Percentiles rank a stretch among this genome's conserved stretches.
Evolutionary conservation across 148 eudicot species (phyloP).

Genomic region (Fallopia convolvulus): DNA sequence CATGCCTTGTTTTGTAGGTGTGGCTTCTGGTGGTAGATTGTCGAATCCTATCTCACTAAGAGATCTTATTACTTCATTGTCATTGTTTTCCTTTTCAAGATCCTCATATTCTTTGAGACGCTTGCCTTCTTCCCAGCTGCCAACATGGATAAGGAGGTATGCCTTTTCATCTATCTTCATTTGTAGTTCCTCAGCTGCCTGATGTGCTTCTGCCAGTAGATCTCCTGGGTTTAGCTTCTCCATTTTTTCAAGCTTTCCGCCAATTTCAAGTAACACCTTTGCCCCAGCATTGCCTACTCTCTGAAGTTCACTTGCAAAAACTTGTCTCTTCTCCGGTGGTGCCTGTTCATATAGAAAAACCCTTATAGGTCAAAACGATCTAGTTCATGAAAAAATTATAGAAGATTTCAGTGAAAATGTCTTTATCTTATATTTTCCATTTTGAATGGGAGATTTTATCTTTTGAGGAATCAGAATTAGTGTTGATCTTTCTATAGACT

Average conservation of each 20-base stretch:
- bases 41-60: constrained; percentile 20
- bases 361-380: neutral
- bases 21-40: neutral
- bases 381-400: neutral
- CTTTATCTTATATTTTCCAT: neutral
- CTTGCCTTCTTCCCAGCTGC: constrained; percentile 35
- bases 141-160: constrained; percentile 38
- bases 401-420: neutral
- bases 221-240: constrained; percentile 38
- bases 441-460: neutral
- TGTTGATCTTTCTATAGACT: neutral
- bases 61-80: constrained; percentile 28
- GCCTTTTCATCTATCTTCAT: constrained; percentile 42
- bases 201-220: constrained; percentile 35
- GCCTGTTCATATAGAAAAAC: constrained; percentile 25
- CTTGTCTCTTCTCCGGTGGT: constrained; percentile 41
- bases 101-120: constrained; percentile 37
- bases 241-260: constrained; percentile 46
- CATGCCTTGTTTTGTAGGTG: neutral
- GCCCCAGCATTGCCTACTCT: constrained; percentile 46
- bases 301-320: constrained; percentile 27
- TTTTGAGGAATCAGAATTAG: neutral
- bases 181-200: constrained; percentile 46
- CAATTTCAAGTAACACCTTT: constrained; percentile 43
- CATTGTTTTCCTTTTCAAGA: constrained; percentile 24